Conservation (phyloP, 805 yeast genomes). For the Ogataea trehalophila region DNA sequence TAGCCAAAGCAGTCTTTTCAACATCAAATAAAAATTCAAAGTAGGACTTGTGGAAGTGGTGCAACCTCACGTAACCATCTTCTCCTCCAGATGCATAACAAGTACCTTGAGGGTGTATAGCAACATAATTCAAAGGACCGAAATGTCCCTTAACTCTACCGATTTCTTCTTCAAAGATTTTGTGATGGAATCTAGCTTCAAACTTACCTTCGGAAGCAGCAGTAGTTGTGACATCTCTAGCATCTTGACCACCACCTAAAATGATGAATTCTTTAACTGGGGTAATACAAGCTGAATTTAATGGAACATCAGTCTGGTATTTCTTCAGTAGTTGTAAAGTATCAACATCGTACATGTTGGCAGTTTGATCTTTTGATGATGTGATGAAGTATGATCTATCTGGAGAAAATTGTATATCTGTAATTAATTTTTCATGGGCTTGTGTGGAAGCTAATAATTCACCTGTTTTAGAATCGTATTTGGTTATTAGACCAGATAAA, state of each 20-base stretch:
- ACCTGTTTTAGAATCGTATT: conserved; percentile 74
- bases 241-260: conserved; percentile 99
- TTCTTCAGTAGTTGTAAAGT: conserved; percentile 66
- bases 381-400: conserved; percentile 90
- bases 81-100: conserved; percentile 97
- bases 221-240: conserved; percentile 97
- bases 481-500: conserved; percentile 78
- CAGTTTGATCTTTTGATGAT: conserved; percentile 85
- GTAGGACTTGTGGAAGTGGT: conserved; percentile 87
- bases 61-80: conserved; percentile 95
- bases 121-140: conserved; percentile 94
- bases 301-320: conserved; percentile 84
- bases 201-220: conserved; percentile 90
- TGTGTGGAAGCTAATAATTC: conserved; percentile 52
- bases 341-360: conserved; percentile 75
- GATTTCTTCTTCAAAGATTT: conserved; percentile 89
- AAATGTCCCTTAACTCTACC: conserved; percentile 98
- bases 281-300: conserved; percentile 93
- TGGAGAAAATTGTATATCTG: conserved; percentile 85
- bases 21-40: conserved; percentile 91
- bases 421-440: conserved; percentile 73
- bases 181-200: conserved; percentile 94
- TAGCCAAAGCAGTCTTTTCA: conserved; percentile 63
- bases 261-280: conserved; percentile 89
- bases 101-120: conserved; percentile 90